Evolutionary conservation across 176 grass and related monocot species (phyloP).

Genomic region (Pharus latifolius): DNA sequence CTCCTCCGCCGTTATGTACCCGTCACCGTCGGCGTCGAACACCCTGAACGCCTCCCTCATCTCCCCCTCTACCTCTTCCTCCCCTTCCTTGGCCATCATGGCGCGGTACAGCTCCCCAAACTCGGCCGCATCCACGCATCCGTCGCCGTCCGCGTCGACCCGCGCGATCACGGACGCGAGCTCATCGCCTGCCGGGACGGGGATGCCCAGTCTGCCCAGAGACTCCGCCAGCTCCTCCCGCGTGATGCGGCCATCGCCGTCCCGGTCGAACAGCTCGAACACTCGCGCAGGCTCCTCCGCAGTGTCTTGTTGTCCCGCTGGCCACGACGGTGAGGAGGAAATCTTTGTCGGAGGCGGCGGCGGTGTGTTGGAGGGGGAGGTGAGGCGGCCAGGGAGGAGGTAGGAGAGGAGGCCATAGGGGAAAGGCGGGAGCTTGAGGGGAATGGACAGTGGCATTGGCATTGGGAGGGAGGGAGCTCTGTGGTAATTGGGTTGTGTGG

Average conservation of each 20-base stretch:
- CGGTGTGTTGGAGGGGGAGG: not conserved
- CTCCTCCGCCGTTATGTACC: slow-evolving; percentile 80
- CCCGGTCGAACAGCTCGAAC: slow-evolving; percentile 67
- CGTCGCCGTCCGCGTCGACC: slow-evolving; percentile 67
- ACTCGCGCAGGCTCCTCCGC: slow-evolving; percentile 54
- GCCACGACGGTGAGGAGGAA: too few relatives aligned
- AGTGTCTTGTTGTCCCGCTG: not conserved
- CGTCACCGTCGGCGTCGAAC: slow-evolving; percentile 77
- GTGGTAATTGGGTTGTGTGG: slow-evolving; percentile 1
- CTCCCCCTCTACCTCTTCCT: slow-evolving; percentile 22
- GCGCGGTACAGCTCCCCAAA: slow-evolving; percentile 52
- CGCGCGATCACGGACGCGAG: slow-evolving; percentile 52
- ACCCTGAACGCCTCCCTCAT: slow-evolving; percentile 71
- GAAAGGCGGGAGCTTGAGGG: slow-evolving; percentile 15
- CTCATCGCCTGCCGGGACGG: slow-evolving; percentile 39
- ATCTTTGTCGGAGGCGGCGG: slow-evolving; percentile 11
- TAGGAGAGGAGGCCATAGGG: slow-evolving; percentile 35
- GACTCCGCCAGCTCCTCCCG: slow-evolving; percentile 66
- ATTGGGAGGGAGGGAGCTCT: not conserved
- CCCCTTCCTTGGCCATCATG: slow-evolving; percentile 19
- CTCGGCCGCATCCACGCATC: slow-evolving; percentile 71
- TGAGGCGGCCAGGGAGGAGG: slow-evolving; percentile 9
- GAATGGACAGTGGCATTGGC: slow-evolving; percentile 13
- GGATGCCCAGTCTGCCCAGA: slow-evolving; percentile 54
- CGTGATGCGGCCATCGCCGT: slow-evolving; percentile 68